Evolutionary conservation across 164 flowering plant genomes (phyloP).

Genomic region (Aristolochia fimbriata): DNA sequence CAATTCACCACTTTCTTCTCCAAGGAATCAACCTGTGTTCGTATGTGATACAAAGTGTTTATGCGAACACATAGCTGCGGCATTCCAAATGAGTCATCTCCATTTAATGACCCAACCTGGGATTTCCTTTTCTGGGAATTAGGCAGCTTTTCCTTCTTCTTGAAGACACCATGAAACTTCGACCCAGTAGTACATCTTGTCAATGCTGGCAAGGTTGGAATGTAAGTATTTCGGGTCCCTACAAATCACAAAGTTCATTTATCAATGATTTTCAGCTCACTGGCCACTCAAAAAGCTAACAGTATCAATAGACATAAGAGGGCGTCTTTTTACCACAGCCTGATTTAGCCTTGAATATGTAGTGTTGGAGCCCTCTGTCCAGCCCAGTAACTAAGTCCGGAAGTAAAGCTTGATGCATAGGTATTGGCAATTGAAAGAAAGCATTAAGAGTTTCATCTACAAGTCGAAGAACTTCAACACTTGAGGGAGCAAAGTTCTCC

Average conservation of each 20-base stretch:
- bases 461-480: constrained; percentile 61
- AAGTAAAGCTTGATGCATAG: constrained; percentile 77
- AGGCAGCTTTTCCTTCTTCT: constrained; percentile 70
- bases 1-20: constrained; percentile 35
- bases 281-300: background rate
- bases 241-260: constrained; percentile 13
- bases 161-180: constrained; percentile 59
- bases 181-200: constrained; percentile 77
- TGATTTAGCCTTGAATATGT: constrained; percentile 76
- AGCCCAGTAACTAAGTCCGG: constrained; percentile 82
- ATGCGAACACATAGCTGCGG: constrained; percentile 76
- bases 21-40: constrained; percentile 46
- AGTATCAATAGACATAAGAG: background rate
- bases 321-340: constrained; percentile 63
- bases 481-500: constrained; percentile 82
- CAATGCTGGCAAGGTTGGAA: constrained; percentile 87
- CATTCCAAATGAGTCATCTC: constrained; percentile 35
- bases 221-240: constrained; percentile 70
- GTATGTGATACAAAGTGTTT: constrained; percentile 62
- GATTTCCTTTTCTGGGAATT: constrained; percentile 40
- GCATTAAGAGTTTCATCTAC: constrained; percentile 83
- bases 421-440: constrained; percentile 87
- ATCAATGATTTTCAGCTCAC: background rate
- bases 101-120: constrained; percentile 43
- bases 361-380: constrained; percentile 78